Evolutionary conservation across 2,329 filamentous ascomycete genomes (phyloP).

Genomic region (Sporothrix humicola): DNA sequence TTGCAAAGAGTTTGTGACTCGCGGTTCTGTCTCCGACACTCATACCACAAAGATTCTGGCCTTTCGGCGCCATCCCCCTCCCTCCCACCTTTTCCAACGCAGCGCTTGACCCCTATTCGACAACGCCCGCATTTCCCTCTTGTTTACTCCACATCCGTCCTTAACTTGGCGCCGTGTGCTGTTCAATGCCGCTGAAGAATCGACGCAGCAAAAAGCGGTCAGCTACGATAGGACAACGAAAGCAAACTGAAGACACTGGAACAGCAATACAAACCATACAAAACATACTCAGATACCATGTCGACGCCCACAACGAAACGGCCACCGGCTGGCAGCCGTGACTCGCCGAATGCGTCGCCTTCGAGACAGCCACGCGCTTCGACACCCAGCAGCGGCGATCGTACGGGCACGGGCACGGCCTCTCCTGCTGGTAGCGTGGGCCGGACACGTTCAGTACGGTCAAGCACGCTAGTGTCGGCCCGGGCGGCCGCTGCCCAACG

Average conservation of each 20-base stretch:
- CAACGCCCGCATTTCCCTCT: conserved; percentile 20
- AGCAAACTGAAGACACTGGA: neutral
- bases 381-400: conserved; percentile 46
- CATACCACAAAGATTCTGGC: neutral
- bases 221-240: neutral
- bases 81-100: conserved; percentile 9
- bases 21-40: no score
- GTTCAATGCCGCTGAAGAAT: conserved; percentile 27
- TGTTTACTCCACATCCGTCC: conserved; percentile 28
- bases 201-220: conserved; percentile 24
- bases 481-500: conserved; percentile 63
- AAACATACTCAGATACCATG: conserved; percentile 47
- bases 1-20: neutral
- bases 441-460: conserved; percentile 69
- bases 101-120: conserved; percentile 22
- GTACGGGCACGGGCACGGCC: conserved; percentile 43
- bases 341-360: conserved; percentile 44
- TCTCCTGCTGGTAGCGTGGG: conserved; percentile 51
- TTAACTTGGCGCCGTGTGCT: conserved; percentile 11
- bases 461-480: conserved; percentile 71
- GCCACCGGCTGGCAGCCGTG: conserved; percentile 56
- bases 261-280: neutral
- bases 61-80: neutral
- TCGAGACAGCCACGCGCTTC: conserved; percentile 54
- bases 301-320: conserved; percentile 59